These are phyloP conservation scores for Hypomontagnella monticulosa DNA, from an alignment of 495 filamentous ascomycete genomes.

Conservation along the genomic window DNA sequence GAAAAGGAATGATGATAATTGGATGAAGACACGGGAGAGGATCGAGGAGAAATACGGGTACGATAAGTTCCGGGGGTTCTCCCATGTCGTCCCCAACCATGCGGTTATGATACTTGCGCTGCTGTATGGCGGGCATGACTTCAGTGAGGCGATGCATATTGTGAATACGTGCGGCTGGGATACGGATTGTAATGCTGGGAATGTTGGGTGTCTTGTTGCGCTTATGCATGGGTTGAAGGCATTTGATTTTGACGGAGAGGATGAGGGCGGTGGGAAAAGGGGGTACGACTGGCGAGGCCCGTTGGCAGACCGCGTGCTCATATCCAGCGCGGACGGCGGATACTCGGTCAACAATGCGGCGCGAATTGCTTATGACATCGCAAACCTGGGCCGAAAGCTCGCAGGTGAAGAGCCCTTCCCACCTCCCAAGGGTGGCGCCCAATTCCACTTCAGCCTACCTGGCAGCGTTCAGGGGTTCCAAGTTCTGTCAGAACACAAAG, in stretches of 20 bases:
- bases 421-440: conserved; percentile 44
- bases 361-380: conserved; percentile 42
- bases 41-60: conserved; percentile 47
- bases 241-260: conserved; percentile 26
- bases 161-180: conserved; percentile 50
- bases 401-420: conserved; percentile 16
- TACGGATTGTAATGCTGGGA: conserved; percentile 49
- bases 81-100: conserved; percentile 49
- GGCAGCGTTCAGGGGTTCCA: conserved; percentile 48
- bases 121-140: conserved; percentile 41
- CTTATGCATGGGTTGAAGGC: conserved; percentile 46
- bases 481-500: not conserved
- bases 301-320: conserved; percentile 41
- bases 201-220: conserved; percentile 45
- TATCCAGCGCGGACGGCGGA: conserved; percentile 49
- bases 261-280: not conserved
- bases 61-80: conserved; percentile 44
- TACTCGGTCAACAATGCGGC: conserved; percentile 50
- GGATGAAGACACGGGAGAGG: conserved; percentile 40
- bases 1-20: conserved; percentile 37
- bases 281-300: conserved; percentile 45
- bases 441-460: conserved; percentile 47
- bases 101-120: conserved; percentile 47
- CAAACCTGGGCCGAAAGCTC: conserved; percentile 36
- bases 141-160: conserved; percentile 48